Base-by-base conservation (phyloP, 2,329 filamentous ascomycete genomes). In the Cladobotryum mycophilum region DNA sequence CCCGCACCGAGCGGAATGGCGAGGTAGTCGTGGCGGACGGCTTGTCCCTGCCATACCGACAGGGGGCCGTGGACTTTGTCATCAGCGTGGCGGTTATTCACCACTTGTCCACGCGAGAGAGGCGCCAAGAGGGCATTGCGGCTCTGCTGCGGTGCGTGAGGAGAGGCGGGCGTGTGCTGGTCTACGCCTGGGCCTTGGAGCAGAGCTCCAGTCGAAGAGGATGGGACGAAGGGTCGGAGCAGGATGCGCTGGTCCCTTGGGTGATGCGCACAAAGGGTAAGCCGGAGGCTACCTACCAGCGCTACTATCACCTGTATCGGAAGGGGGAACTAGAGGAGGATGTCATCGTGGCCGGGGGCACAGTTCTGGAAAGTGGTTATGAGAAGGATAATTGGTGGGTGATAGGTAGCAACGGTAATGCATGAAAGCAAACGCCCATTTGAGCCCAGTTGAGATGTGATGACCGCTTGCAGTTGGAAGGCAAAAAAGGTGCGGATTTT, bases 301-400 rank as follows among this genome's bases (percentile, higher is more conserved):
- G 93, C 47, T 99, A 96, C 67, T 99, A 99, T 66, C 93, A 99
- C 70, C 75, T 99, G 22, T 99, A 96, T 69, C 78, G 81, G 48
- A 80, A 88, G 64, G 88, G 88, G 14, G 93, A 99, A 72, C 74
- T 99, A 52, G 90, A 96, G 65, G 77, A 81, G 41, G 88, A 96
- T 65, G 80, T 96, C 51, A 66, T 68, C 46, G 76, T 78, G 14
- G 91, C 86, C 17, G 90, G 90, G 15, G 93, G 91, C 7, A 71
- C 70, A 45, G 82, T 96, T 13, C 61, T 93, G 20, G 84, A 88
- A 57, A 82, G 82, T 53, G 93, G 93, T 34, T 99, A 97, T 69
- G 93, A 99, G 66, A 91, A 85, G 72, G 93, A 97, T 65, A 99
- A 99, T 71, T 97, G 93, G 93, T 99, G 92, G 92, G 89, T 84